Percentiles rank a stretch among this genome's conserved stretches.
Evolutionary conservation across 345 rosid species (phyloP).

Genomic region (Brassica juncea): DNA sequence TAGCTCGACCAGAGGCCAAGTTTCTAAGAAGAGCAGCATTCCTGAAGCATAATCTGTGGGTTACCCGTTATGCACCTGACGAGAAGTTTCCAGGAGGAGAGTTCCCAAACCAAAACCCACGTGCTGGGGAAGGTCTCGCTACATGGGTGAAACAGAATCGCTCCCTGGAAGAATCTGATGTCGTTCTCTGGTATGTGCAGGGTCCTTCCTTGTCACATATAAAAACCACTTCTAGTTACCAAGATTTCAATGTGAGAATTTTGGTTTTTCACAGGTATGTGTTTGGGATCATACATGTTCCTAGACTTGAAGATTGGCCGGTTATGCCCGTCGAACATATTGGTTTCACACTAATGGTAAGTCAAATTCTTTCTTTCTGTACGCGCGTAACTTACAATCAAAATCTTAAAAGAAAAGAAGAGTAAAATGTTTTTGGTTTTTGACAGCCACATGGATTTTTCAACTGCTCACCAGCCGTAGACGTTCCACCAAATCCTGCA

Average conservation of each 20-base stretch:
- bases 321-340: conserved; percentile 87
- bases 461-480: conserved; percentile 92
- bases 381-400: neutral
- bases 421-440: neutral
- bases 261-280: conserved; percentile 60
- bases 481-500: conserved; percentile 73
- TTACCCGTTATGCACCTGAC: conserved; percentile 62
- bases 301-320: conserved; percentile 95
- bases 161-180: conserved; percentile 72
- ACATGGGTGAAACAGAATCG: conserved; percentile 89
- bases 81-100: conserved; percentile 93
- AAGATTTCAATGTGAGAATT: neutral
- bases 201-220: conserved; percentile 5
- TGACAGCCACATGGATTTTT: conserved; percentile 96
- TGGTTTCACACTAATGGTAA: conserved; percentile 84
- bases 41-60: conserved; percentile 86
- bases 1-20: conserved; percentile 84
- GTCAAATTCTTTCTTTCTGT: neutral
- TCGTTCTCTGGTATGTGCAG: conserved; percentile 84
- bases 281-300: conserved; percentile 86
- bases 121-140: conserved; percentile 79
- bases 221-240: neutral
- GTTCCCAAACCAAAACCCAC: conserved; percentile 92
- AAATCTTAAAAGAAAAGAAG: neutral
- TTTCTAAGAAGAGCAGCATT: conserved; percentile 86